Evolutionary conservation across 805 yeast genomes (phyloP), one percentile per base, ranked within the genome.

Genomic region (Yarrowia keelungensis): DNA sequence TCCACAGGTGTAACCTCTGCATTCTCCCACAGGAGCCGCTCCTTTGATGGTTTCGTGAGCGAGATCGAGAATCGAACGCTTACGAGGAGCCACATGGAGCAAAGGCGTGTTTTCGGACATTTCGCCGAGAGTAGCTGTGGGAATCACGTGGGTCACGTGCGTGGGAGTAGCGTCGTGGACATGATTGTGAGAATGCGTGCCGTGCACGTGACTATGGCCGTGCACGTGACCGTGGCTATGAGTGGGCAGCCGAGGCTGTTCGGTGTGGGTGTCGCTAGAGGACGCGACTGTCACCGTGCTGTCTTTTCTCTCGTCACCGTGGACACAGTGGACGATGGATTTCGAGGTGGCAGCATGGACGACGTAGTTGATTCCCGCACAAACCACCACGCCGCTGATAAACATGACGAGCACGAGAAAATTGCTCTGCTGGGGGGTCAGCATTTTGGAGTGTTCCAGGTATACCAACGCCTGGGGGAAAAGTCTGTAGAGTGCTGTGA

Each of bases 321-420:
- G 97, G 15, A 86, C 89, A 78, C 97, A 92, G 75, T 92, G 97
- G 0, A 93, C 90, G 42, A 93, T 85, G 41, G 93, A 87, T 75
- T 91, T 91, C 64, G 94, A 86, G 0, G 98, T 91, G 66, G 87
- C 77, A 43, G 86, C 76, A 77, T 93, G 97, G 5, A 95, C 86
- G 0, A 89, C 45, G 36, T 81, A 76, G 76, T 92, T 93, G 68
- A 94, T 79, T 1, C 78, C 70, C 0, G 86, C 76, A 74, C 97
- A 91, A 1, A 86, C 71, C 0, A 79, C 54, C 2, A 89, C 84
- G 2, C 99, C 98, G 0, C 79, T 73, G 3, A 86, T 80, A 71
- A 84, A 83, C 10, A 85, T 80, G 0, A 81, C 78, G 50, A 85
- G 79, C 65, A 86, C 75, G 14, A 79, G 76, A 32, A 80, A 71